phyloP scores from a whole-genome alignment of 192 early-diverging fungal species.

The Chytriomyces sp. region DNA sequence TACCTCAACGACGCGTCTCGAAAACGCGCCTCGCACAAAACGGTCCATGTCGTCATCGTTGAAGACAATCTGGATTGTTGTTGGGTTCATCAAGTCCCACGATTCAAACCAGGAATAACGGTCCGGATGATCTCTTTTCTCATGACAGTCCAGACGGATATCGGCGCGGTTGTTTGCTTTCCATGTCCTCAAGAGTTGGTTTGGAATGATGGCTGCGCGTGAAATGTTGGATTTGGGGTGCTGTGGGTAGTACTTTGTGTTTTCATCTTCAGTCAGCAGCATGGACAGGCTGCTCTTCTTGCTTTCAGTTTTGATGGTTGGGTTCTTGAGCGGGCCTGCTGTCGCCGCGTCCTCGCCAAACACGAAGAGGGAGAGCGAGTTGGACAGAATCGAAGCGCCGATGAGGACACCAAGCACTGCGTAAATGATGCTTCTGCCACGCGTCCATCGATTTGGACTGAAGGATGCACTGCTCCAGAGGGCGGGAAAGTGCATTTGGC shows the following conservation, averaged over 20 bases:
- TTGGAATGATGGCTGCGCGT: conserved; percentile 15
- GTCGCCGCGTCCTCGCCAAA: too few relatives aligned
- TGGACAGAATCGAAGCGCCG: too few relatives aligned
- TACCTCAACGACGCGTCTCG: conserved; percentile 27
- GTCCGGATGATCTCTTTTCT: conserved; percentile 19
- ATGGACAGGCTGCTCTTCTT: too few relatives aligned
- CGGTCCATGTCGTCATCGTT: conserved; percentile 31
- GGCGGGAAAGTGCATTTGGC: too few relatives aligned
- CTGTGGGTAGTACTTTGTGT: not conserved
- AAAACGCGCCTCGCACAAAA: conserved; percentile 30
- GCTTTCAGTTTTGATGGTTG: too few relatives aligned
- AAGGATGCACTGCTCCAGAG: too few relatives aligned
- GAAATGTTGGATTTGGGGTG: conserved; percentile 15
- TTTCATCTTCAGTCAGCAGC: not conserved
- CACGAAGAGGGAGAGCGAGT: too few relatives aligned
- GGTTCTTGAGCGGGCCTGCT: too few relatives aligned
- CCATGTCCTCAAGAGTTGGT: conserved; percentile 29
- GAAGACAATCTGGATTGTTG: conserved; percentile 24
- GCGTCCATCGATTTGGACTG: too few relatives aligned
- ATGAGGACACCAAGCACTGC: too few relatives aligned
- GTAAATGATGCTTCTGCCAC: too few relatives aligned
- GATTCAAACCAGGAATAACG: conserved; percentile 18
- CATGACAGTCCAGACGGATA: conserved; percentile 3
- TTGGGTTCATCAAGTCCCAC: conserved; percentile 19
- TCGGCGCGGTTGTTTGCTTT: not conserved